Base-by-base conservation (phyloP, 805 yeast species). In the Debaryomyces castellii region DNA sequence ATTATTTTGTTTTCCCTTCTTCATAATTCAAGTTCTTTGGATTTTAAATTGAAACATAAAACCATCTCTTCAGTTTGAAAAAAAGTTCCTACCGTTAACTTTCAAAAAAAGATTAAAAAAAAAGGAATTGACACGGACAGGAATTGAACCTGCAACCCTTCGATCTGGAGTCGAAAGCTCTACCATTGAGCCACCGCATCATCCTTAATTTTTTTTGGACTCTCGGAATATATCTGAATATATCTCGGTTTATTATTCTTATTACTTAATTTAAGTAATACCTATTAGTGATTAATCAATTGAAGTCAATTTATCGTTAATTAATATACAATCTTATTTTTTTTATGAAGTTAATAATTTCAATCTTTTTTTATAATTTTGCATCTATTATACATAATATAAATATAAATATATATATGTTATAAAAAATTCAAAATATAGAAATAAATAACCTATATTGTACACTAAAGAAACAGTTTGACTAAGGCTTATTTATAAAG, bases 131-230 rank as follows among this genome's bases (percentile, higher is more conserved):
- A 80, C 81, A 78, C 83, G 82, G 83, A 81, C 86, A 81, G 85
- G 86, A 81, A 79, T 81, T 77, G 86, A 81, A 81, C 86, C 85
- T 81, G 86, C 86, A 81, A 76, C 86, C 86, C 79, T 80, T 80
- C 81, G 86, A 80, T 80, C 57, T 62, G 67, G 67, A 62, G 53
- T 61, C 67, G 55, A 58, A 62, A 53, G 58, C 67, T 62, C 67
- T 62, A 61, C 67, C 67, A 62, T 53, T 56, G 60, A 56, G 60
- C 60, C 58, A 56, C 60, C 53, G 59, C 58, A 54, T 52, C 60
- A 49, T 43, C 48, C 49, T 53, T 47, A 41, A 40, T 28, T 11
- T 10, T 7, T 25, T 6, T 10, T 9, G n/a, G n/a, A n/a, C n/a
- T n/a, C n/a, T n/a, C n/a, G n/a, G n/a, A n/a, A n/a, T n/a, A n/a